Conservation (phyloP, 345 rosid genomes). For the Kandelia obovata region DNA sequence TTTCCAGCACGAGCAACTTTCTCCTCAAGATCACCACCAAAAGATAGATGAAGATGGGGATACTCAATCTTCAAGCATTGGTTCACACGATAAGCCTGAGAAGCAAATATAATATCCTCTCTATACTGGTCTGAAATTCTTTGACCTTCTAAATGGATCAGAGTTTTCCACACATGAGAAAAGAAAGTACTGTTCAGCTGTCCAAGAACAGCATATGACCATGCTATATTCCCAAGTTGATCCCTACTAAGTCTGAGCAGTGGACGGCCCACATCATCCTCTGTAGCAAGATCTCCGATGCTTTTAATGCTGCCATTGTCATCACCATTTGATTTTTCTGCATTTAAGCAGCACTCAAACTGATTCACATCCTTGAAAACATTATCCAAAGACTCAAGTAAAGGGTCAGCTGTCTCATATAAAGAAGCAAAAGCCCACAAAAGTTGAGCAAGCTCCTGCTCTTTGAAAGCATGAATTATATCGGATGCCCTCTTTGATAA, state of each 20-base stretch:
- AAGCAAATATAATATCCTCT: conserved; percentile 87
- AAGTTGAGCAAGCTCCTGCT: conserved; percentile 84
- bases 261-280: conserved; percentile 32
- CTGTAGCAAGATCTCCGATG: conserved; percentile 22
- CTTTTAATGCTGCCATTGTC: conserved; percentile 16
- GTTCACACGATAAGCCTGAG: conserved; percentile 79
- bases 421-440: conserved; percentile 88
- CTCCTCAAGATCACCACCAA: conserved; percentile 52
- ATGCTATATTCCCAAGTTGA: conserved; percentile 89
- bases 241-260: conserved; percentile 62
- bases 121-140: conserved; percentile 83
- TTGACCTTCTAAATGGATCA: conserved; percentile 60
- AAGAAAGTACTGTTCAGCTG: conserved; percentile 55
- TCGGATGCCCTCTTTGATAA: conserved; percentile 62
- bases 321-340: conserved; percentile 15
- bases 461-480: conserved; percentile 48
- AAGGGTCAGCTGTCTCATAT: conserved; percentile 58
- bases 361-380: conserved; percentile 48
- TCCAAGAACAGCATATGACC: conserved; percentile 95
- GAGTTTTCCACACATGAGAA: conserved; percentile 56
- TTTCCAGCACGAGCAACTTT: conserved; percentile 63
- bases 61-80: conserved; percentile 80
- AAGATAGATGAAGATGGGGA: conserved; percentile 67
- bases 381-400: conserved; percentile 65
- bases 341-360: conserved; percentile 41